A percentile compares a stretch with the other conserved stretches of the same genome.
Evolutionary conservation across 2,329 filamentous ascomycete genomes (phyloP).

Genomic region (Fusarium decemcellulare): DNA sequence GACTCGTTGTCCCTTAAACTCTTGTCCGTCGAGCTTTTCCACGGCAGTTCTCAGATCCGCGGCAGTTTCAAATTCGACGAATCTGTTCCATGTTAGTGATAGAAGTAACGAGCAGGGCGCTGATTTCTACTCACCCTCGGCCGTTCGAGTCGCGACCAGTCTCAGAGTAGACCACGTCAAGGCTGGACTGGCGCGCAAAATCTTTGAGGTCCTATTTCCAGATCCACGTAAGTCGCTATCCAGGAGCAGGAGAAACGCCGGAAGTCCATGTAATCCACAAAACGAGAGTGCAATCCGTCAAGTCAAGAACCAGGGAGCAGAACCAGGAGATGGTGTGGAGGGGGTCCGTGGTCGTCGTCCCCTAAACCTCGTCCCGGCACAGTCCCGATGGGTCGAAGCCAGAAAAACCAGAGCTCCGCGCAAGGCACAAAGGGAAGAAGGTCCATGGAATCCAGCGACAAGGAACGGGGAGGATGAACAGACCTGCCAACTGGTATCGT

Average conservation of each 20-base stretch:
- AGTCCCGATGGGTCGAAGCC: constrained; percentile 47
- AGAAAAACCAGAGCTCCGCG: constrained; percentile 50
- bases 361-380: constrained; percentile 46
- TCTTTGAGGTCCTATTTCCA: constrained; percentile 98
- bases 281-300: constrained; percentile 56
- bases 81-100: constrained; percentile 67
- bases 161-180: constrained; percentile 98
- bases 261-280: constrained; percentile 53
- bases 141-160: constrained; percentile 75
- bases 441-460: constrained; percentile 62
- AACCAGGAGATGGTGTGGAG: constrained; percentile 43
- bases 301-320: constrained; percentile 52
- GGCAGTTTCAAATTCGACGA: constrained; percentile 97
- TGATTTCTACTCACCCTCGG: constrained; percentile 78
- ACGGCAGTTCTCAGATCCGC: constrained; percentile 91
- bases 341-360: constrained; percentile 47
- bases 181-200: constrained; percentile 95
- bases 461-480: constrained; percentile 78
- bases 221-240: constrained; percentile 84
- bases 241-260: constrained; percentile 58
- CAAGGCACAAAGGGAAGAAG: constrained; percentile 47
- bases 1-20: constrained; percentile 93
- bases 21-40: constrained; percentile 92
- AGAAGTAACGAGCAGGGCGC: neutral
- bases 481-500: constrained; percentile 99